Conservation (phyloP, 2,329 filamentous ascomycete species). For the Blastomyces parvus region DNA sequence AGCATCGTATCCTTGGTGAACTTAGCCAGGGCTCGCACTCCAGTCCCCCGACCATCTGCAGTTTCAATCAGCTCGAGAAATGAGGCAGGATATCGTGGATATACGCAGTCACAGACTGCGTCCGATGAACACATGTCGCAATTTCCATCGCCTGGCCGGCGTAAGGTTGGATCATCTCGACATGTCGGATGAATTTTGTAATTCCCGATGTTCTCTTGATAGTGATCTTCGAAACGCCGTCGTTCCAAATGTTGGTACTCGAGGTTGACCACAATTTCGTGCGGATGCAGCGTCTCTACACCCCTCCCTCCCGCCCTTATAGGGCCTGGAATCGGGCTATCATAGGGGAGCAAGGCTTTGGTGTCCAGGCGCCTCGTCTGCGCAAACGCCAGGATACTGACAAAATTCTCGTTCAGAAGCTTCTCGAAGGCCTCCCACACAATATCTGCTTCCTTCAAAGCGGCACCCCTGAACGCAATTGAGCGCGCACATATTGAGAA, state of each 20-base stretch:
- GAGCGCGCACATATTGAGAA: background rate
- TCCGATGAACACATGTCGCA: slow-evolving; percentile 18
- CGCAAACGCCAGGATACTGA: slow-evolving; percentile 2
- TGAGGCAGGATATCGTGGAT: slow-evolving; percentile 16
- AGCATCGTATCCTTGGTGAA: slow-evolving; percentile 21
- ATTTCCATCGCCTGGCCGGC: slow-evolving; percentile 9
- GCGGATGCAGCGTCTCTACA: slow-evolving; percentile 1
- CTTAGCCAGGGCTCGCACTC: slow-evolving; percentile 23
- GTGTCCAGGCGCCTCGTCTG: background rate
- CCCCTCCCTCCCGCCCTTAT: background rate
- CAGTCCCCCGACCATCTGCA: slow-evolving; percentile 19
- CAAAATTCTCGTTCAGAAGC: background rate
- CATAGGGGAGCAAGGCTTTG: background rate
- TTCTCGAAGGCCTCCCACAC: background rate
- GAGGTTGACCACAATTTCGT: slow-evolving; percentile 2
- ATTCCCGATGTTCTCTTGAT: background rate
- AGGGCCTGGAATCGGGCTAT: background rate
- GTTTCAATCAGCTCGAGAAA: slow-evolving; percentile 25
- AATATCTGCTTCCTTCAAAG: background rate
- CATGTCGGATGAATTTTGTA: background rate
- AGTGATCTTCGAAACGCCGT: background rate
- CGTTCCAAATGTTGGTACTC: background rate
- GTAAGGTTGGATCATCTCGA: background rate
- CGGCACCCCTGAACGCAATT: background rate
- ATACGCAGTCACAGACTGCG: slow-evolving; percentile 18